phyloP scores from a whole-genome alignment of 306 rosid genomes.

The Lablab purpureus region DNA sequence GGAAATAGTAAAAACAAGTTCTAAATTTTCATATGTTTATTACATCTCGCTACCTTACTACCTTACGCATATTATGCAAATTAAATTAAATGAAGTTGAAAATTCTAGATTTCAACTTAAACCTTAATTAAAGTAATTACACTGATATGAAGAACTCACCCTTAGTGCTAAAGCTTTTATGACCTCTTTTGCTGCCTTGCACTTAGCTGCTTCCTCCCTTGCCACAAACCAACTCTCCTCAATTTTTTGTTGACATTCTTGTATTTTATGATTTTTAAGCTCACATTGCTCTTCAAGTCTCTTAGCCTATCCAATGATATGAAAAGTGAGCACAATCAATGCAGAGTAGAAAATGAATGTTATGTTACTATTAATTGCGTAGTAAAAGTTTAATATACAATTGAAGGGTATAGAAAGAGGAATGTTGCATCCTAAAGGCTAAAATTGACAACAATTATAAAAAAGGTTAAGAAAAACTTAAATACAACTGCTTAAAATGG shows the following conservation, averaged over 20 bases:
- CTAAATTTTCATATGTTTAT: neutral
- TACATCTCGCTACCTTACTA: neutral
- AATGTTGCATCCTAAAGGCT: neutral
- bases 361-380: neutral
- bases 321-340: conserved; percentile 32
- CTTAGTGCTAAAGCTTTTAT: conserved; percentile 75
- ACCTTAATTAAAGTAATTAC: neutral
- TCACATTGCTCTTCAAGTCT: conserved; percentile 72
- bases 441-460: neutral
- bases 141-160: conserved; percentile 52
- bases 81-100: conserved; percentile 3
- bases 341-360: neutral
- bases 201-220: conserved; percentile 75
- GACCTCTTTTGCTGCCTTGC: conserved; percentile 77
- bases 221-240: conserved; percentile 74
- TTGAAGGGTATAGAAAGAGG: neutral
- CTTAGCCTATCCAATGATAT: conserved; percentile 56
- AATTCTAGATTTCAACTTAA: conserved; percentile 8
- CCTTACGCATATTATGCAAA: conserved; percentile 5
- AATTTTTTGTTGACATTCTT: conserved; percentile 61
- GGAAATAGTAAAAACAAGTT: neutral
- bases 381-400: conserved; percentile 30
- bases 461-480: neutral
- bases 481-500: neutral
- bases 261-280: conserved; percentile 58